Conservation (phyloP, 2,329 filamentous ascomycete species). For the Davidsoniella australis region DNA sequence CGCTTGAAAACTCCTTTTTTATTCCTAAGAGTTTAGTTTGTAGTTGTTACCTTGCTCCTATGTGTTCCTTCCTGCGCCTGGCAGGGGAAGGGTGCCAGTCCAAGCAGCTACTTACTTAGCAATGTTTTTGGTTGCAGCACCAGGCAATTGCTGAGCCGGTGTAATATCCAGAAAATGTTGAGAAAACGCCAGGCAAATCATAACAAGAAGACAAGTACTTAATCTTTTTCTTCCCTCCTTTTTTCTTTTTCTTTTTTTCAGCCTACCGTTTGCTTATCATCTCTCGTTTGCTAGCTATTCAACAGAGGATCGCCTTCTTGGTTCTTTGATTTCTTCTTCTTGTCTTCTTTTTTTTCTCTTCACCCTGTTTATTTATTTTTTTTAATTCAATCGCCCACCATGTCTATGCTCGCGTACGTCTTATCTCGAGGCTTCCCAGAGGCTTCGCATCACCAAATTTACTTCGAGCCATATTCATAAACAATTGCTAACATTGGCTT, state of each 20-base stretch:
- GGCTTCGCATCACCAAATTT: not conserved
- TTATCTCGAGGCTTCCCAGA: not conserved
- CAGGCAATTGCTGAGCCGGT: not conserved
- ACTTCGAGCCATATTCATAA: not conserved
- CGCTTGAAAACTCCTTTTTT: too few species aligned
- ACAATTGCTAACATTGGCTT: slow-evolving; percentile 1
- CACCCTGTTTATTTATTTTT: not conserved
- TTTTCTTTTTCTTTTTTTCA: not conserved
- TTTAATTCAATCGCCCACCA: slow-evolving; percentile 3
- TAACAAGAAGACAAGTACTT: not conserved
- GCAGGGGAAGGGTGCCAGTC: not conserved
- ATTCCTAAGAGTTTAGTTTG: too few species aligned
- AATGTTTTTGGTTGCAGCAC: not conserved
- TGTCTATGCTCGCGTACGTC: slow-evolving; percentile 12
- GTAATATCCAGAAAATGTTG: not conserved
- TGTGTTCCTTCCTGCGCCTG: not conserved
- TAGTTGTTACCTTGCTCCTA: not conserved
- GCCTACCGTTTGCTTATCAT: not conserved
- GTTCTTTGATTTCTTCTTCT: slow-evolving; percentile 2
- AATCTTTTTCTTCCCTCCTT: slow-evolving; percentile 2
- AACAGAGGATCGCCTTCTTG: slow-evolving; percentile 1
- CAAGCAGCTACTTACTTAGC: not conserved
- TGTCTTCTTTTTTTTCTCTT: slow-evolving; percentile 1
- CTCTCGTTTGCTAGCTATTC: not conserved
- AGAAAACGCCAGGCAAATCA: not conserved